These are phyloP conservation scores for Hymenoscyphus occultus DNA, from an alignment of 2,329 filamentous ascomycete species.

Conservation along the genomic window DNA sequence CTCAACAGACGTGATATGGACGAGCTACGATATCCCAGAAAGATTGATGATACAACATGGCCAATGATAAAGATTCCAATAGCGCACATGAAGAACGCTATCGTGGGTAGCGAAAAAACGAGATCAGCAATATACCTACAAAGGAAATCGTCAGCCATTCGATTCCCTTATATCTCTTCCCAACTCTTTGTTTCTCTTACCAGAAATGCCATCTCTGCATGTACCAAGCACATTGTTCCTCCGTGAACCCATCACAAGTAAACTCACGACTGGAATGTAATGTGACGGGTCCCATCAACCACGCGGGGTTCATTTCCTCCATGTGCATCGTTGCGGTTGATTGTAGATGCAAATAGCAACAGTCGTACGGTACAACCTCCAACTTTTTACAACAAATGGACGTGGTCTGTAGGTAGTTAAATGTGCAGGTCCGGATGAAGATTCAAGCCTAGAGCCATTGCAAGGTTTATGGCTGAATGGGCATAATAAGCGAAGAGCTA, in stretches of 20 bases:
- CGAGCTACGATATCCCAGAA: background rate
- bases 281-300: conserved; percentile 43
- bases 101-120: conserved; percentile 17
- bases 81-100: conserved; percentile 21
- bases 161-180: background rate
- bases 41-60: conserved; percentile 7
- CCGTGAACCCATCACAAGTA: conserved; percentile 23
- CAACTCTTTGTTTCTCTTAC: background rate
- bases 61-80: conserved; percentile 17
- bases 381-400: too few relatives aligned
- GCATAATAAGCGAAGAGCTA: background rate
- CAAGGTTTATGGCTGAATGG: background rate
- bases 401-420: background rate
- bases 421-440: background rate
- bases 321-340: background rate
- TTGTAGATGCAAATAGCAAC: background rate
- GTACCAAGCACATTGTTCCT: background rate
- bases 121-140: conserved; percentile 20
- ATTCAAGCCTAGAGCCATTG: background rate
- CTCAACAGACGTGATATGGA: conserved; percentile 7
- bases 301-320: conserved; percentile 26
- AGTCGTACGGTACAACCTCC: too few relatives aligned
- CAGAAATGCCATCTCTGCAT: background rate
- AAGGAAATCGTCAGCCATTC: background rate
- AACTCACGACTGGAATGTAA: conserved; percentile 40